A percentile compares a stretch with the other conserved stretches of the same genome.
These are phyloP conservation scores for Perkinsus olseni DNA, from an alignment of 169 alveolate genomes.

Conservation along the genomic window DNA sequence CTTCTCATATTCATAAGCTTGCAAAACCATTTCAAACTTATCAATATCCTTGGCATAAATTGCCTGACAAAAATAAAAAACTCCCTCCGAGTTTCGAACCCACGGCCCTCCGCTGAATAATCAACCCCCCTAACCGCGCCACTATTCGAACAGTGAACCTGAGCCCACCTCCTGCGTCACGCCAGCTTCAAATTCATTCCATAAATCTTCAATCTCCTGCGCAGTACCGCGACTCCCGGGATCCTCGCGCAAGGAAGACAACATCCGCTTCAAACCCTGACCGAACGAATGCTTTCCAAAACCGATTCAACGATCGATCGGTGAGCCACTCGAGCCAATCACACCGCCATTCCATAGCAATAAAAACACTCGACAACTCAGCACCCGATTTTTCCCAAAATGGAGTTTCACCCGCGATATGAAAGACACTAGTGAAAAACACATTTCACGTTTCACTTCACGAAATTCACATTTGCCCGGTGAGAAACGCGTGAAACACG, in stretches of 20 bases:
- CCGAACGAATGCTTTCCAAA: no score
- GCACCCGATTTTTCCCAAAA: no score
- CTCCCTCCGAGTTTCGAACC: not conserved
- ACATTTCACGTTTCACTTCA: no score
- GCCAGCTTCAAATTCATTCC: constrained; percentile 26
- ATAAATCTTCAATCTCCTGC: constrained; percentile 13
- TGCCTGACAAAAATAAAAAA: not conserved
- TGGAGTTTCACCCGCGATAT: no score
- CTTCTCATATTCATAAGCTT: constrained; percentile 25
- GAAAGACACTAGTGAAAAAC: no score
- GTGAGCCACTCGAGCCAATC: no score
- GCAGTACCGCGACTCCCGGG: not conserved
- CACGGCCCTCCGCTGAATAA: not conserved
- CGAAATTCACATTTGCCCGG: no score
- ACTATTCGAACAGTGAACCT: no score
- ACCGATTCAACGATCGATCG: not conserved
- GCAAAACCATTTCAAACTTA: constrained; percentile 23
- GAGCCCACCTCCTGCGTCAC: not conserved
- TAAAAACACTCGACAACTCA: no score
- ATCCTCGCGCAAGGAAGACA: not conserved
- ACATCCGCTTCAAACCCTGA: not conserved
- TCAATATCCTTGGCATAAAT: constrained; percentile 16
- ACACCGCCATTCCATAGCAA: no score
- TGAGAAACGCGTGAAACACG: no score
- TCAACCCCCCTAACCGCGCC: not conserved